Conservation (phyloP, 2,329 filamentous ascomycete species). For the Huntiella abstrusa region DNA sequence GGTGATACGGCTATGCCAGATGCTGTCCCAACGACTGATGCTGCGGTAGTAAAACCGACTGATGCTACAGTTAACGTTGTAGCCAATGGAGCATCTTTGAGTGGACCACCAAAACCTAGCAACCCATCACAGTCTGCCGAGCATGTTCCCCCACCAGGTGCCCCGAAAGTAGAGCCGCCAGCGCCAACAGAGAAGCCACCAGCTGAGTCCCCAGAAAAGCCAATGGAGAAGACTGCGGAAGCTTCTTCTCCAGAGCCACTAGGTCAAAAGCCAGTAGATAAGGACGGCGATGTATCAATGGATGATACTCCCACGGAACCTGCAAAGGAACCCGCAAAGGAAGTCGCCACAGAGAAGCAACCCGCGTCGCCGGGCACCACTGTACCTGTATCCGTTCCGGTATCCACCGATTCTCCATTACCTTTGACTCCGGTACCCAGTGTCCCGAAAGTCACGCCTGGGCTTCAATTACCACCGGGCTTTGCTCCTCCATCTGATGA, state of each 20-base stretch:
- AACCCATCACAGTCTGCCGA: too few relatives aligned
- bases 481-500: conserved; percentile 7
- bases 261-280: neutral
- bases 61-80: neutral
- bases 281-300: conserved; percentile 6
- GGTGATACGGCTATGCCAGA: neutral
- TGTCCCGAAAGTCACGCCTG: neutral
- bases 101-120: too few relatives aligned
- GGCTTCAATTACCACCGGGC: conserved; percentile 9
- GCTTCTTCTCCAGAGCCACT: too few relatives aligned
- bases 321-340: too few relatives aligned
- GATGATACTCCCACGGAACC: neutral
- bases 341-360: too few relatives aligned
- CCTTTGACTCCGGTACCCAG: neutral
- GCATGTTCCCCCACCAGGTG: neutral
- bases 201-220: neutral
- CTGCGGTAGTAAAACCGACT: neutral
- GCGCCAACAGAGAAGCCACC: neutral
- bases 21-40: neutral
- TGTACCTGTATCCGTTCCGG: neutral
- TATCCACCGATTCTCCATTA: neutral
- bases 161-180: neutral
- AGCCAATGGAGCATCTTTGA: too few relatives aligned
- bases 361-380: too few relatives aligned
- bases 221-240: neutral